phyloP scores from a whole-genome alignment of 305 asterid genomes.

The Withania somnifera region DNA sequence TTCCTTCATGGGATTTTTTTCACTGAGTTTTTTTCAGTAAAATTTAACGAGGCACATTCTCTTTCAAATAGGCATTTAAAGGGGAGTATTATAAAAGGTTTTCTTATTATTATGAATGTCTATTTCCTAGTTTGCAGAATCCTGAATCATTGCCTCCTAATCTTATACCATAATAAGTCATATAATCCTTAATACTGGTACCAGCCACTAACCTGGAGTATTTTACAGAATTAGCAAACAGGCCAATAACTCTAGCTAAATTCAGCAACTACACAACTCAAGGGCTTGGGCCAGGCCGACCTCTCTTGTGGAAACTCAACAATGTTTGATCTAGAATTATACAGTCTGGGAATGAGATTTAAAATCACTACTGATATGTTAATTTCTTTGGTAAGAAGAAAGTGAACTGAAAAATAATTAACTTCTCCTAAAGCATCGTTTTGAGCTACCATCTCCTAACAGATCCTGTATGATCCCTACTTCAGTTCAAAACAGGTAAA shows the following conservation, averaged over 20 bases:
- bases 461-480: neutral
- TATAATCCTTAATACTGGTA: slow-evolving; percentile 71
- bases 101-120: too few relatives aligned
- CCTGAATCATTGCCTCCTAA: slow-evolving; percentile 55
- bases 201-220: slow-evolving; percentile 77
- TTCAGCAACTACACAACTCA: neutral
- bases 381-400: neutral
- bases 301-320: neutral
- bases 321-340: neutral
- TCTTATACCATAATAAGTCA: slow-evolving; percentile 55
- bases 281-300: neutral
- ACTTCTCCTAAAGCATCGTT: neutral
- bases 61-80: too few relatives aligned
- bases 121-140: too few relatives aligned
- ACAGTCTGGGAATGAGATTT: neutral
- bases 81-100: too few relatives aligned
- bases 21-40: too few relatives aligned
- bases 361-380: neutral
- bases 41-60: too few relatives aligned
- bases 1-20: too few relatives aligned
- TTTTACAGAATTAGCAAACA: neutral
- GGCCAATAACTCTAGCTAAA: neutral
- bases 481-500: neutral
- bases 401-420: neutral
- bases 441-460: neutral